Conservation (phyloP, 73 alveolate genomes). For the Tetrahymena borealis region DNA sequence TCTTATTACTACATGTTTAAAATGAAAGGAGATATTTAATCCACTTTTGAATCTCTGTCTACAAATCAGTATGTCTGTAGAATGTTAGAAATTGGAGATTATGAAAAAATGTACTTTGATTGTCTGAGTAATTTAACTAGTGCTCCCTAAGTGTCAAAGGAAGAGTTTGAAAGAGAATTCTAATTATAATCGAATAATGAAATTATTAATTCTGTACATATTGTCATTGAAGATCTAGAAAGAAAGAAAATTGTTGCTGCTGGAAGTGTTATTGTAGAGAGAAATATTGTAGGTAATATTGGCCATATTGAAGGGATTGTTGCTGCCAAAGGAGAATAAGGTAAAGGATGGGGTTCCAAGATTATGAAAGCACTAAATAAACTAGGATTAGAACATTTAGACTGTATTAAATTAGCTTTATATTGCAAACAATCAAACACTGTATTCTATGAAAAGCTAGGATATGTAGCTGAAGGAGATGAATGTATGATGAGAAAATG, state of each 20-base stretch:
- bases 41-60: neutral
- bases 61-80: neutral
- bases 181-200: neutral
- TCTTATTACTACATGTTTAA: no score
- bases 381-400: neutral
- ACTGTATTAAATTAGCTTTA: neutral
- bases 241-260: neutral
- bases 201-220: neutral
- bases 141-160: neutral
- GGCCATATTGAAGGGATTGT: neutral
- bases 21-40: neutral
- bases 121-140: neutral
- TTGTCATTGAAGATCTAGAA: neutral
- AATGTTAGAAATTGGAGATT: neutral
- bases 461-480: neutral
- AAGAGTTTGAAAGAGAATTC: neutral
- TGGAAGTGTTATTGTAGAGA: neutral
- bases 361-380: neutral
- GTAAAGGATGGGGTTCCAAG: neutral
- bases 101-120: neutral
- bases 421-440: neutral
- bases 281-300: neutral
- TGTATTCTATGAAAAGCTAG: neutral
- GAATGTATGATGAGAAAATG: slow-evolving; percentile 1
- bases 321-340: neutral